Percentiles rank a stretch among this genome's conserved stretches.
phyloP scores from a whole-genome alignment of 2,329 filamentous ascomycete genomes.

The Ascochyta rabiei region DNA sequence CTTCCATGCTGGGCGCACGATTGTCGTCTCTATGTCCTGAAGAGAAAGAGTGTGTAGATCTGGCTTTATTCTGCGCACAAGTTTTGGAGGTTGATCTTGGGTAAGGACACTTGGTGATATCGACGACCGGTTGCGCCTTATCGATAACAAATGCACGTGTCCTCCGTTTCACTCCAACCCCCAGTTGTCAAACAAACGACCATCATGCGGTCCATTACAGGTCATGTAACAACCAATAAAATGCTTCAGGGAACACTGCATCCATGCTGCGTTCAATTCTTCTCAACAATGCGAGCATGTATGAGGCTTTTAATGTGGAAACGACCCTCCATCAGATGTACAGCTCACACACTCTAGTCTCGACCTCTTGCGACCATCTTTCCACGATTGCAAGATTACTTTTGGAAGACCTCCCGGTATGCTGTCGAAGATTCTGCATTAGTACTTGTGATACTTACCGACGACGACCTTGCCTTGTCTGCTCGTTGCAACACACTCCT shows the following conservation, averaged over 20 bases:
- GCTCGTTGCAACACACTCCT: neutral
- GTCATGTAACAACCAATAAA: neutral
- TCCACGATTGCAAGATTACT: neutral
- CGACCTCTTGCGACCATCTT: neutral
- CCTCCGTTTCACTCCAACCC: neutral
- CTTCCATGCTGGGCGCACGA: conserved; percentile 38
- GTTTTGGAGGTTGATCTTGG: conserved; percentile 2
- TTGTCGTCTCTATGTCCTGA: neutral
- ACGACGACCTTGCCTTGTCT: neutral
- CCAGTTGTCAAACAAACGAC: neutral
- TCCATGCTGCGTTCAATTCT: neutral
- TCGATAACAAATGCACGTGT: conserved; percentile 10
- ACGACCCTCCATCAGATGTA: neutral
- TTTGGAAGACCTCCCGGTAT: neutral
- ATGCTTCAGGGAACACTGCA: neutral
- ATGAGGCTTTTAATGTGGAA: neutral
- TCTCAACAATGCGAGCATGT: neutral
- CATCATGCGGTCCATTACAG: neutral
- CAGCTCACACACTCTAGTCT: neutral
- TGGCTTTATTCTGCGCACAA: neutral
- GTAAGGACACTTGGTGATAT: conserved; percentile 20
- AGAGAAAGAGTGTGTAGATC: neutral
- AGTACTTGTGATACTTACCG: neutral
- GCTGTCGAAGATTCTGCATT: neutral
- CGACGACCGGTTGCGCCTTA: conserved; percentile 5